A percentile compares a stretch with the other conserved stretches of the same genome.
Evolutionary conservation across 257 asterid species (phyloP).

Genomic region (Gardenia jasminoides): DNA sequence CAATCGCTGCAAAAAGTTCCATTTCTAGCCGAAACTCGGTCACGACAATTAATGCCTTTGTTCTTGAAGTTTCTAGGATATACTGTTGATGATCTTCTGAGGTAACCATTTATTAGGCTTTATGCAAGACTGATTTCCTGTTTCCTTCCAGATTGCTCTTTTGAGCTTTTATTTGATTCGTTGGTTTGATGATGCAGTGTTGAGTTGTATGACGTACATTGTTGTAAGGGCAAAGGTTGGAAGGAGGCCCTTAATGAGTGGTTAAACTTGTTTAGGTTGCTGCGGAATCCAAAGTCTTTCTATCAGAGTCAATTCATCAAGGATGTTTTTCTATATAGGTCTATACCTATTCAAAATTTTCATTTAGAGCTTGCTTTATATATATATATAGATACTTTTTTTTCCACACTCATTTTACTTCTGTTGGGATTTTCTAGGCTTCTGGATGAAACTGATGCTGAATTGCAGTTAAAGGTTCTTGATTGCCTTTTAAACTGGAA

Average conservation of each 20-base stretch:
- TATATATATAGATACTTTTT: no score
- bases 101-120: conserved; percentile 33
- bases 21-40: conserved; percentile 58
- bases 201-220: conserved; percentile 33
- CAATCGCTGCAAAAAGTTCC: conserved; percentile 72
- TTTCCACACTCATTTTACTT: not conserved
- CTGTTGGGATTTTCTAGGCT: conserved; percentile 47
- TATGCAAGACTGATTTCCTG: not conserved
- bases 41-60: conserved; percentile 66
- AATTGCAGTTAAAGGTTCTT: conserved; percentile 75
- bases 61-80: conserved; percentile 84
- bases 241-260: conserved; percentile 67
- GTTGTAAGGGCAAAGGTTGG: conserved; percentile 71
- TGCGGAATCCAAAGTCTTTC: conserved; percentile 68
- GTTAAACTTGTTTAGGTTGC: conserved; percentile 64
- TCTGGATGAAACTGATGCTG: conserved; percentile 83
- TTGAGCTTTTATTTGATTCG: conserved; percentile 11
- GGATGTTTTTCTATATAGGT: conserved; percentile 79
- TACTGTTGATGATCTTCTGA: conserved; percentile 38
- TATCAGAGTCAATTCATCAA: conserved; percentile 52
- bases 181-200: conserved; percentile 44
- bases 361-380: not conserved
- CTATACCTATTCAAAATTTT: not conserved
- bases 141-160: not conserved
- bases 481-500: conserved; percentile 91